Evolutionary conservation across 2,329 filamentous ascomycete genomes (phyloP).

Genomic region (Colletotrichum truncatum): DNA sequence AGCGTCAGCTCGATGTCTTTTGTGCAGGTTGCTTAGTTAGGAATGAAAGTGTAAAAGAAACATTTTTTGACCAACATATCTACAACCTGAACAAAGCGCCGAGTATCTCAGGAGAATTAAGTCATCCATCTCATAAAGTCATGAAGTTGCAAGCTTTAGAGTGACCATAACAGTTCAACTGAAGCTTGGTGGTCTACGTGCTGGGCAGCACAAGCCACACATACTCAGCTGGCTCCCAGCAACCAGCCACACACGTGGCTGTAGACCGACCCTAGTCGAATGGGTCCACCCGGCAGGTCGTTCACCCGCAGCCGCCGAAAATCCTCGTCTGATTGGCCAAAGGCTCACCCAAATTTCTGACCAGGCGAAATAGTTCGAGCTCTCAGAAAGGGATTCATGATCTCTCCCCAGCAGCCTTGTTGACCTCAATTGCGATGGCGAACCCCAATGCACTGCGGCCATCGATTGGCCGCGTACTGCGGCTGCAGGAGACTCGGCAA

Average conservation of each 20-base stretch:
- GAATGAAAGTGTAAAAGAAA: too few relatives aligned
- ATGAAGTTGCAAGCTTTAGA: too few relatives aligned
- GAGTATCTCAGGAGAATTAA: too few relatives aligned
- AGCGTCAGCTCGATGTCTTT: too few relatives aligned
- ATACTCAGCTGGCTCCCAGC: too few relatives aligned
- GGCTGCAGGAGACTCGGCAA: conserved; percentile 21
- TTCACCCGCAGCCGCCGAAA: conserved; percentile 19
- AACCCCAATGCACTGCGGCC: conserved; percentile 39
- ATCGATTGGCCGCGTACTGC: conserved; percentile 39
- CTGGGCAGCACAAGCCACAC: too few relatives aligned
- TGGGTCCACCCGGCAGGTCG: conserved; percentile 5
- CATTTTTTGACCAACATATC: too few relatives aligned
- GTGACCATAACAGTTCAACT: too few relatives aligned
- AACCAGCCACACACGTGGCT: neutral
- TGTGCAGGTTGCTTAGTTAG: too few relatives aligned
- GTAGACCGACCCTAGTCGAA: neutral
- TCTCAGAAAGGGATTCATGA: conserved; percentile 16
- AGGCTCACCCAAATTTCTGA: conserved; percentile 17
- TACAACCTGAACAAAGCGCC: too few relatives aligned
- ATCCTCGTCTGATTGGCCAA: conserved; percentile 13
- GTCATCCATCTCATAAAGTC: too few relatives aligned
- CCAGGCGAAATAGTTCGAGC: conserved; percentile 26
- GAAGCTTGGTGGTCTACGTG: too few relatives aligned
- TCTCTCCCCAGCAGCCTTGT: conserved; percentile 10
- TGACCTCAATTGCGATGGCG: conserved; percentile 38